Percentiles rank a stretch among this genome's conserved stretches.
phyloP scores from a whole-genome alignment of 441 rosid genomes.

The Macaranga tanarius region DNA sequence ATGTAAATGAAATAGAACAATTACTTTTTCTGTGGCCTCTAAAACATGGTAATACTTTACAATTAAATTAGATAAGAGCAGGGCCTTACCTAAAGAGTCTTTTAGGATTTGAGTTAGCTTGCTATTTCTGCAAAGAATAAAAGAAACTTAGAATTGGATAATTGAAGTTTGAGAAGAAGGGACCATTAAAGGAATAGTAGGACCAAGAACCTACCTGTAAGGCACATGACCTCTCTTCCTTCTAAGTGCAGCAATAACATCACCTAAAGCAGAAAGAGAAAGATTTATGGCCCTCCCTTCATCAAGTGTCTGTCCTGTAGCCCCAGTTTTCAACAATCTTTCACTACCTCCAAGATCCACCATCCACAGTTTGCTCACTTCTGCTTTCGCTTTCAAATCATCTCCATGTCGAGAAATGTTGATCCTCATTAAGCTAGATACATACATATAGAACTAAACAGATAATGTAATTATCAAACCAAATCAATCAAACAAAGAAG shows the following conservation, averaged over 20 bases:
- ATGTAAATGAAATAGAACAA: background rate
- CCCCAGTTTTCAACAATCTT: slow-evolving; percentile 77
- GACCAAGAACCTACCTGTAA: slow-evolving; percentile 60
- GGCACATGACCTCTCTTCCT: slow-evolving; percentile 89
- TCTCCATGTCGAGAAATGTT: slow-evolving; percentile 55
- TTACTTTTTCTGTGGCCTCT: background rate
- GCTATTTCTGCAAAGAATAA: slow-evolving; percentile 80
- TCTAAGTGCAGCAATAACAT: slow-evolving; percentile 85
- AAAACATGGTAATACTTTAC: slow-evolving; percentile 8
- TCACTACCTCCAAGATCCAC: slow-evolving; percentile 96
- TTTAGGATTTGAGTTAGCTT: slow-evolving; percentile 92
- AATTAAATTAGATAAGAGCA: slow-evolving; percentile 13
- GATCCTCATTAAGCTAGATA: slow-evolving; percentile 85
- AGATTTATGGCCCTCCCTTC: slow-evolving; percentile 91
- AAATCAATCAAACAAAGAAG: slow-evolving; percentile 25
- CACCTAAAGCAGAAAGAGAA: slow-evolving; percentile 89
- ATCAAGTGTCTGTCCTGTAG: slow-evolving; percentile 77
- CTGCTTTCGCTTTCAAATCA: slow-evolving; percentile 48
- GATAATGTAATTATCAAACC: slow-evolving; percentile 47
- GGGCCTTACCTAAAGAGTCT: slow-evolving; percentile 74
- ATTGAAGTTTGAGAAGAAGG: background rate
- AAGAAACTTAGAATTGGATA: slow-evolving; percentile 8
- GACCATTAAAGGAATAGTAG: slow-evolving; percentile 11
- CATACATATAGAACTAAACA: slow-evolving; percentile 50
- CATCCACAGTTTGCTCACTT: slow-evolving; percentile 91